A percentile compares a stretch with the other conserved stretches of the same genome.
phyloP scores from a whole-genome alignment of 2,329 filamentous ascomycete genomes.

The Pseudocercospora eumusae region DNA sequence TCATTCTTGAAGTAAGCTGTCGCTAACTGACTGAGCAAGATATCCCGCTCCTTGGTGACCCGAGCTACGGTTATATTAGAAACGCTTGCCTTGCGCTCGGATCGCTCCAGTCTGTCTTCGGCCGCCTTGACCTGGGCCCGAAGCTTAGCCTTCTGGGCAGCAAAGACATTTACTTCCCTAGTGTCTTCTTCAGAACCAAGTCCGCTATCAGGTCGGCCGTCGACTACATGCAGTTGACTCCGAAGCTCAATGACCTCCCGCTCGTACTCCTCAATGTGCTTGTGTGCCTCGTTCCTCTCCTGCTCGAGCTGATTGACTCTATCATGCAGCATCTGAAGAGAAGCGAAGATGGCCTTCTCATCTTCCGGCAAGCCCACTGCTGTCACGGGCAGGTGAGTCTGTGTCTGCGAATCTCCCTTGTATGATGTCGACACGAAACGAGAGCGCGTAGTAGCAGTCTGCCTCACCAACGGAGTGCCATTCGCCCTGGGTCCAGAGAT shows the following conservation, averaged over 20 bases:
- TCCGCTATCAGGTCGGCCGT: conserved; percentile 51
- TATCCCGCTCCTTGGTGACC: conserved; percentile 64
- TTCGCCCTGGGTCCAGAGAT: conserved; percentile 61
- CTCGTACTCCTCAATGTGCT: conserved; percentile 58
- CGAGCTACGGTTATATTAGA: conserved; percentile 65
- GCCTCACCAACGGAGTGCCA: conserved; percentile 59
- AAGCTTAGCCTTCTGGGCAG: conserved; percentile 59
- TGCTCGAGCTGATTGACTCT: conserved; percentile 59
- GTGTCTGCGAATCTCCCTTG: conserved; percentile 37
- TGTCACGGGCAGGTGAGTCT: conserved; percentile 53
- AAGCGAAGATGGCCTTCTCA: conserved; percentile 64
- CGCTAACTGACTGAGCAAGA: conserved; percentile 63
- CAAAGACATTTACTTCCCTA: conserved; percentile 43
- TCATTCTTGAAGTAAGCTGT: conserved; percentile 61
- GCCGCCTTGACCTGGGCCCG: conserved; percentile 62
- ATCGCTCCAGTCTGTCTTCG: conserved; percentile 62
- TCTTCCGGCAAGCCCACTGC: conserved; percentile 60
- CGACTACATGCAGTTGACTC: conserved; percentile 48
- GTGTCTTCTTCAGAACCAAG: conserved; percentile 50
- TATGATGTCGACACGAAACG: conserved; percentile 56
- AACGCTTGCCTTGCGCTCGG: conserved; percentile 63
- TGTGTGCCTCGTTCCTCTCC: conserved; percentile 57
- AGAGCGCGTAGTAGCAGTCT: conserved; percentile 53
- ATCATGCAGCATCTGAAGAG: conserved; percentile 59
- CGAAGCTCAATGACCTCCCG: conserved; percentile 60